These are phyloP conservation scores for Fomitopsis serialis DNA, from an alignment of 768 basidiomycete species.

Conservation along the genomic window DNA sequence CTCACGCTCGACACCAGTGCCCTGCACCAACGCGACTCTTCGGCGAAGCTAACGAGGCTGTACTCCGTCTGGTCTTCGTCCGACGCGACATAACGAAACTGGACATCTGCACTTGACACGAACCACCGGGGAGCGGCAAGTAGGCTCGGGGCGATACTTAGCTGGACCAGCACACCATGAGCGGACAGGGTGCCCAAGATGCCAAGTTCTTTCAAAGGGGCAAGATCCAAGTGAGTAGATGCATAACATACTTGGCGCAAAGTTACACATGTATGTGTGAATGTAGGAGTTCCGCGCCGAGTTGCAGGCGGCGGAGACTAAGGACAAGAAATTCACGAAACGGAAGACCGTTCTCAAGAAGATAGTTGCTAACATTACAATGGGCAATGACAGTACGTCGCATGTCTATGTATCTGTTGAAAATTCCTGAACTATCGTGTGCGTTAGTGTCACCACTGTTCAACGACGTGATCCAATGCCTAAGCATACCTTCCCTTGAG, in stretches of 20 bases:
- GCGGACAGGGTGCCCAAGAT: conserved; percentile 67
- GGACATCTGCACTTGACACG: too few relatives aligned
- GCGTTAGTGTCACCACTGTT: conserved; percentile 85
- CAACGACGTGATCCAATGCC: conserved; percentile 91
- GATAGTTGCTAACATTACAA: conserved; percentile 98
- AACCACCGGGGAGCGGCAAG: too few relatives aligned
- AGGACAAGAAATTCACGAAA: conserved; percentile 95
- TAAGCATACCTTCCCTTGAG: conserved; percentile 92
- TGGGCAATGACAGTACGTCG: conserved; percentile 96
- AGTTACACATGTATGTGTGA: not conserved
- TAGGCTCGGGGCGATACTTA: too few relatives aligned
- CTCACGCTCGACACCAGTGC: not conserved
- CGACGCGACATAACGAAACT: too few relatives aligned
- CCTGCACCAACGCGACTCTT: not conserved
- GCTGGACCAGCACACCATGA: conserved; percentile 25
- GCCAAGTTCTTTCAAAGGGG: conserved; percentile 90
- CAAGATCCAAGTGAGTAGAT: conserved; percentile 71
- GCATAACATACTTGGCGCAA: not conserved
- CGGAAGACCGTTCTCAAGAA: conserved; percentile 95
- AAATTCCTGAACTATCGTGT: not conserved
- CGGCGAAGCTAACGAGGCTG: not conserved
- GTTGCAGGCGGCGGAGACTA: conserved; percentile 84
- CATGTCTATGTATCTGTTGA: not conserved
- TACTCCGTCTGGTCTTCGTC: not conserved
- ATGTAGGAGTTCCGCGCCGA: conserved; percentile 84